These are phyloP conservation scores for Chiua virens DNA, from an alignment of 768 basidiomycete species.

Conservation along the genomic window DNA sequence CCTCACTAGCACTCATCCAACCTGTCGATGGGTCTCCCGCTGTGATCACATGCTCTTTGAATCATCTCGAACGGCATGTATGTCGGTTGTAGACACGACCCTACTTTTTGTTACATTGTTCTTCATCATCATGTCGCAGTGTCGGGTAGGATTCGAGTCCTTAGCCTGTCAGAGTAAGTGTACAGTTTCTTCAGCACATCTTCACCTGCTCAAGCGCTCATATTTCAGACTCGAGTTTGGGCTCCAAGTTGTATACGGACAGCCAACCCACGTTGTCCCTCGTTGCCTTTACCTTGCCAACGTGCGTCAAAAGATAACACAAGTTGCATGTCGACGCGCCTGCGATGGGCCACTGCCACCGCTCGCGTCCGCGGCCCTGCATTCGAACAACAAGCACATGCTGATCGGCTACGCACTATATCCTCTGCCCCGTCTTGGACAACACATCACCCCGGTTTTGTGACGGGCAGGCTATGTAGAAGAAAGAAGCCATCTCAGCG, in stretches of 20 bases:
- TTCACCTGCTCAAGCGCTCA: too few species aligned
- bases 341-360: too few species aligned
- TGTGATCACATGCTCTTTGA: neutral
- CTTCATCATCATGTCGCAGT: neutral
- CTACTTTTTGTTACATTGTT: conserved; percentile 3
- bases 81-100: neutral
- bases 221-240: too few species aligned
- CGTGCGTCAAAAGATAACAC: too few species aligned
- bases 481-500: too few species aligned
- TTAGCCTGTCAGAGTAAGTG: neutral
- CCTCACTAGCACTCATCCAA: neutral
- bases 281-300: neutral
- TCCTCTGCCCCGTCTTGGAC: too few species aligned
- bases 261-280: neutral
- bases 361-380: too few species aligned
- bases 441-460: too few species aligned
- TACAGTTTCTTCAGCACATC: conserved; percentile 9
- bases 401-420: too few species aligned
- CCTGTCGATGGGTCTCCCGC: neutral
- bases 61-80: neutral
- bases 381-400: too few species aligned
- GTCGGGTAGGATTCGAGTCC: conserved; percentile 16
- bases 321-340: too few species aligned
- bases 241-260: neutral
- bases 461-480: too few species aligned